Percentiles rank a stretch among this genome's conserved stretches.
These are phyloP conservation scores for Candida corydali DNA, from an alignment of 805 yeast genomes.

Conservation along the genomic window DNA sequence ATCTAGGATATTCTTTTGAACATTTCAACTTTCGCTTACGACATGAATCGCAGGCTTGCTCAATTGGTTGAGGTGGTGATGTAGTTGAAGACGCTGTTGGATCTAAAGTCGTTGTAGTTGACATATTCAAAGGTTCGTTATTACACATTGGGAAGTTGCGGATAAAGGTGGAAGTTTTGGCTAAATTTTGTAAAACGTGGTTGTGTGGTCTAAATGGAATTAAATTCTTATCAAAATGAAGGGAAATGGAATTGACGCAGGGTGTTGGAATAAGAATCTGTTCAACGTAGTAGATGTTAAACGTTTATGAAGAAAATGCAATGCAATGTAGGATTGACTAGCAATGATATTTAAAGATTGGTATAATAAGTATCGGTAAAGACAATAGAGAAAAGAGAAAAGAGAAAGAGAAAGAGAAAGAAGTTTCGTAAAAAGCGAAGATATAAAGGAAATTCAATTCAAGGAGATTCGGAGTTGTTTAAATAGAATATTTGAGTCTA, in stretches of 20 bases:
- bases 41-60: conserved; percentile 79
- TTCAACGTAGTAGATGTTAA: neutral
- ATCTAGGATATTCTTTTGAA: conserved; percentile 72
- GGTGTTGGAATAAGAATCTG: too few species aligned
- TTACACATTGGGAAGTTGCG: too few species aligned
- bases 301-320: neutral
- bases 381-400: neutral
- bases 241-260: too few species aligned
- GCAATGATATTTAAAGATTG: neutral
- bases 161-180: too few species aligned
- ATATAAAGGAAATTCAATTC: neutral
- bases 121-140: too few species aligned
- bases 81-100: too few species aligned
- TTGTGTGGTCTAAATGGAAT: too few species aligned
- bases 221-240: too few species aligned
- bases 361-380: neutral
- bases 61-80: conserved; percentile 26
- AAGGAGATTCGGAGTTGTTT: conserved; percentile 6
- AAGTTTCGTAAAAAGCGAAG: neutral
- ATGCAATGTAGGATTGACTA: neutral
- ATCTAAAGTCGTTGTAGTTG: too few species aligned
- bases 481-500: conserved; percentile 1
- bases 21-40: conserved; percentile 76
- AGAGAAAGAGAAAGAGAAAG: conserved; percentile 1
- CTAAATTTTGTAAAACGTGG: too few species aligned